These are phyloP conservation scores for Gonapodya sp. DNA, from an alignment of 192 early-diverging fungal genomes.

Conservation along the genomic window DNA sequence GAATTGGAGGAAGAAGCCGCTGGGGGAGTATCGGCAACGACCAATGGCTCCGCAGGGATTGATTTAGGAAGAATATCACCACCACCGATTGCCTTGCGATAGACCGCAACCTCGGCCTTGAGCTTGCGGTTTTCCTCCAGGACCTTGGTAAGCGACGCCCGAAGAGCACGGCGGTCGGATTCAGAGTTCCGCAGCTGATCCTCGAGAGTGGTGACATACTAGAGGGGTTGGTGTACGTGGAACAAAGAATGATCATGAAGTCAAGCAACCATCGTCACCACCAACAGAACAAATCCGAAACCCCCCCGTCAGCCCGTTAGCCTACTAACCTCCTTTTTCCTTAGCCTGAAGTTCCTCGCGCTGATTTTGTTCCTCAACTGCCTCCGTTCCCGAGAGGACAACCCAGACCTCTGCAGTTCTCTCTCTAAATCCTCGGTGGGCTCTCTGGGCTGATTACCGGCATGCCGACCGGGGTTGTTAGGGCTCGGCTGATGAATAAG, in stretches of 20 bases:
- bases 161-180: slow-evolving; percentile 1
- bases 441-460: slow-evolving; percentile 2
- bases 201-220: slow-evolving; percentile 8
- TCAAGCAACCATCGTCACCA: neutral
- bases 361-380: slow-evolving; percentile 81
- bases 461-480: slow-evolving; percentile 3
- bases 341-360: slow-evolving; percentile 72
- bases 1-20: too few species aligned
- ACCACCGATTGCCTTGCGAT: neutral
- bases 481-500: neutral
- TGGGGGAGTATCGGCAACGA: neutral
- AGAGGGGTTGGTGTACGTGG: neutral
- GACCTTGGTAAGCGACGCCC: neutral
- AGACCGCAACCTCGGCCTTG: neutral
- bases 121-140: slow-evolving; percentile 9
- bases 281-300: too few species aligned
- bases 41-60: neutral
- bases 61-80: neutral
- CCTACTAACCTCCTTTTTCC: slow-evolving; percentile 51
- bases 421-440: slow-evolving; percentile 5
- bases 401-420: neutral
- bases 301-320: neutral
- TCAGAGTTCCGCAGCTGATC: neutral
- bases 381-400: slow-evolving; percentile 66
- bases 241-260: neutral